These are phyloP conservation scores for Parastagonospora nodorum DNA, from an alignment of 2,329 filamentous ascomycete species.

Conservation along the genomic window DNA sequence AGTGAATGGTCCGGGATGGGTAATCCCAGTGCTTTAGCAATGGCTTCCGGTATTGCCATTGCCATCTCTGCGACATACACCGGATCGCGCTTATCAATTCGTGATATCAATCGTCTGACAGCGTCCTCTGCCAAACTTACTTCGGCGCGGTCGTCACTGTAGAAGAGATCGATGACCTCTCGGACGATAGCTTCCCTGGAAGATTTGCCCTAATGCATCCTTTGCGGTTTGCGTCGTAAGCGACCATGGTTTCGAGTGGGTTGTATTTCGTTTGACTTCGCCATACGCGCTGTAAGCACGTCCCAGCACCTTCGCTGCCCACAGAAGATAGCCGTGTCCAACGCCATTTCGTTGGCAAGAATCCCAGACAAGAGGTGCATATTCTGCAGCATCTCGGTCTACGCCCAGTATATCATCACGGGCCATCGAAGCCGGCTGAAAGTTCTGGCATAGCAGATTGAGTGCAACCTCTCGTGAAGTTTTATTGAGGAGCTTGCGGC, in stretches of 20 bases:
- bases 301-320: conserved; percentile 85
- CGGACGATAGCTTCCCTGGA: conserved; percentile 44
- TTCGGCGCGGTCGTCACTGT: conserved; percentile 46
- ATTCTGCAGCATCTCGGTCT: conserved; percentile 66
- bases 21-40: conserved; percentile 35
- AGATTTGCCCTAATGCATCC: conserved; percentile 31
- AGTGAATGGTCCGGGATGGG: conserved; percentile 20
- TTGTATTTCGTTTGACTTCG: conserved; percentile 56
- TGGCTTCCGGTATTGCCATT: conserved; percentile 33
- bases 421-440: conserved; percentile 64
- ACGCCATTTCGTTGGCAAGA: conserved; percentile 70
- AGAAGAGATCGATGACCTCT: conserved; percentile 44
- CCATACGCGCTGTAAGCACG: conserved; percentile 73
- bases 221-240: conserved; percentile 18
- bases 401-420: conserved; percentile 70
- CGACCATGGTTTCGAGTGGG: conserved; percentile 34
- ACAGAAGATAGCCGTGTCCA: conserved; percentile 74
- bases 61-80: conserved; percentile 37
- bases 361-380: conserved; percentile 74
- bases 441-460: conserved; percentile 74
- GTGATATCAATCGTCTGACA: conserved; percentile 38
- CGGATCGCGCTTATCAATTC: conserved; percentile 22
- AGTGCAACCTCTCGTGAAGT: conserved; percentile 73
- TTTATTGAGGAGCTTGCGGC: conserved; percentile 68
- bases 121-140: conserved; percentile 53